Conservation (phyloP, 805 yeast genomes). For the Saturnispora hagleri region DNA sequence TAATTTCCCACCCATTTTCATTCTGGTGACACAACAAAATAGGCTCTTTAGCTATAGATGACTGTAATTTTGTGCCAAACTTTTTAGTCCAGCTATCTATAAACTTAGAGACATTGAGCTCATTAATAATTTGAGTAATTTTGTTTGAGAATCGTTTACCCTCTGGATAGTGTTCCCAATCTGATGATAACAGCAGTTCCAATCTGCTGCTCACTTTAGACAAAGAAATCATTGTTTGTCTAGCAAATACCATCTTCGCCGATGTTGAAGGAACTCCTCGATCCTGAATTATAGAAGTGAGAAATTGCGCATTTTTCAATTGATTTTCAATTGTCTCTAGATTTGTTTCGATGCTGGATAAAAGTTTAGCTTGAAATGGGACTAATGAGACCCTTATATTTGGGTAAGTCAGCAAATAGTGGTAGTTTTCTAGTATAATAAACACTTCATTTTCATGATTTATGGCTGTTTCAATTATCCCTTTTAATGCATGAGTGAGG, state of each 20-base stretch:
- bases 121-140: conserved; percentile 35
- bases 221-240: conserved; percentile 40
- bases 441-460: conserved; percentile 34
- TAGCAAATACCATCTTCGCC: conserved; percentile 42
- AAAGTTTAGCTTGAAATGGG: conserved; percentile 46
- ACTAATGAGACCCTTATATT: conserved; percentile 48
- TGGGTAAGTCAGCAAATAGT: conserved; percentile 42
- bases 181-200: conserved; percentile 45
- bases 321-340: conserved; percentile 34
- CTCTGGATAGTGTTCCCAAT: conserved; percentile 55
- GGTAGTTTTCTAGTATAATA: conserved; percentile 39
- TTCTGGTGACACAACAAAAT: conserved; percentile 32
- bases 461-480: not conserved
- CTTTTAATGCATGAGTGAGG: not conserved
- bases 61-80: conserved; percentile 7
- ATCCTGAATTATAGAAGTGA: conserved; percentile 9
- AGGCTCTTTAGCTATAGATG: conserved; percentile 5
- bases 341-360: conserved; percentile 41
- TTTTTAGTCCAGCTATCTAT: conserved; percentile 41
- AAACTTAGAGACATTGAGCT: conserved; percentile 34
- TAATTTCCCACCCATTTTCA: conserved; percentile 22
- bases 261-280: conserved; percentile 41
- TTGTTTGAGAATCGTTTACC: conserved; percentile 56
- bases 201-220: conserved; percentile 34
- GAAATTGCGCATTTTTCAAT: conserved; percentile 6